Base-by-base conservation (phyloP, 768 basidiomycete species). In the Cystofilobasidium bisporidii region DNA sequence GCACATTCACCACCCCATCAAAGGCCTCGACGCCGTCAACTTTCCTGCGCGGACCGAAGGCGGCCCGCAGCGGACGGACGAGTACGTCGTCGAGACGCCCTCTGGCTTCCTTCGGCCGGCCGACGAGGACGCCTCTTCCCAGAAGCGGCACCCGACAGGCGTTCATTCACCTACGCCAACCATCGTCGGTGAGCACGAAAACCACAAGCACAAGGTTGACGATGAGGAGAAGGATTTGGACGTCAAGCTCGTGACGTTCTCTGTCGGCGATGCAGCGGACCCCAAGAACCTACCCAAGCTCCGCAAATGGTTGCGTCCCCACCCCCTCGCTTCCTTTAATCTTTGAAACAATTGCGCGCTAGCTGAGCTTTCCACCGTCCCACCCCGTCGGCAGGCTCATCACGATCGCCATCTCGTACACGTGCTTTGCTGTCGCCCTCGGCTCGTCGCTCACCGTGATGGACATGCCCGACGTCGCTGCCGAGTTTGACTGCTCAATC, bases 341-440 rank as follows among this genome's bases (percentile, higher is more conserved):
- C 38, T 1, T 20, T 45, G n/a, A n/a, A n/a, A n/a, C n/a, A n/a
- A n/a, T n/a, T n/a, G n/a, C n/a, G n/a, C n/a, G n/a, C n/a, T n/a
- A n/a, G n/a, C n/a, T n/a, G n/a, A n/a, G n/a, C n/a, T n/a, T n/a
- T n/a, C n/a, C n/a, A n/a, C n/a, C n/a, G n/a, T n/a, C n/a, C n/a
- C n/a, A n/a, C n/a, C n/a, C n/a, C n/a, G n/a, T n/a, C n/a, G n/a
- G n/a, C n/a, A 64, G 72, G 71, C 33, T 72, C 6, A 61, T 62
- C 28, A 71, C 72, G 1, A 1, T 71, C 26, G 28, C 70, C 30
- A 65, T 71, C 0, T 55, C 71, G 0, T 17, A 50, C 11, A 61
- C 66, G 22, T 77, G 76, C 70, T 72, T 77, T 40, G 69, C 68
- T 15, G 72, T 74, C 38, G 75, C 68, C 24, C 38, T 64, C 9